These are phyloP conservation scores for Diaporthe capsici DNA, from an alignment of 2,329 filamentous ascomycete species.

Conservation along the genomic window DNA sequence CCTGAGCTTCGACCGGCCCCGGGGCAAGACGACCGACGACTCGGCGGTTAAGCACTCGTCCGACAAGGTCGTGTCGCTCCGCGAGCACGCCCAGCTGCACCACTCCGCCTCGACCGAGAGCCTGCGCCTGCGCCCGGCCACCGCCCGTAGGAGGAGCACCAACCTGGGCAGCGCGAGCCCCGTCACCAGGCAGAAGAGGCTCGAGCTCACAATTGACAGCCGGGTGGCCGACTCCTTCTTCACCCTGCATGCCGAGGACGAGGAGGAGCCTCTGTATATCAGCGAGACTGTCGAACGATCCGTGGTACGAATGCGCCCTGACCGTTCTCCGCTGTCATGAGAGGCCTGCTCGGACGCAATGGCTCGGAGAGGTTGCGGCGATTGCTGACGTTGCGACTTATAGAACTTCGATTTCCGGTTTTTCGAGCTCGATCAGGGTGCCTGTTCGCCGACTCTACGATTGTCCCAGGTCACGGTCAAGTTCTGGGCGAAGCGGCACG, in stretches of 20 bases:
- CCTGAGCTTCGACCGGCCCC: constrained; percentile 75
- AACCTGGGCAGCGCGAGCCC: constrained; percentile 63
- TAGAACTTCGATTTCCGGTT: constrained; percentile 90
- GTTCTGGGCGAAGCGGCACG: constrained; percentile 78
- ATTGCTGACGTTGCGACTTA: constrained; percentile 39
- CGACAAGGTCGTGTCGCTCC: constrained; percentile 72
- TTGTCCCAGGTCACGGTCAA: constrained; percentile 75
- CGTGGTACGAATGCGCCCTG: constrained; percentile 63
- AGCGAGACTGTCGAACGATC: constrained; percentile 84
- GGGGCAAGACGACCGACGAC: constrained; percentile 80
- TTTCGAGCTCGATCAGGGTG: constrained; percentile 79
- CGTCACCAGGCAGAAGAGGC: constrained; percentile 75
- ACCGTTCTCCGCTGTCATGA: neutral
- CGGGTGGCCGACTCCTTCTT: constrained; percentile 92
- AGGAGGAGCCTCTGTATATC: constrained; percentile 85
- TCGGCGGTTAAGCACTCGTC: constrained; percentile 79
- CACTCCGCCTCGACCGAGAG: constrained; percentile 70
- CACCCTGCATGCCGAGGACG: constrained; percentile 78
- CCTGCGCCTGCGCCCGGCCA: constrained; percentile 59
- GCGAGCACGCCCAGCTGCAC: constrained; percentile 63
- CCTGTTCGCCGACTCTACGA: constrained; percentile 75
- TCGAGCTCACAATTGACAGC: constrained; percentile 80
- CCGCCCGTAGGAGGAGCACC: constrained; percentile 61
- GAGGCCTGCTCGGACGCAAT: neutral
- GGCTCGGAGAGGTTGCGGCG: neutral